Percentiles rank a stretch among this genome's conserved stretches.
Evolutionary conservation across 441 rosid species (phyloP).

Genomic region (Gossypium davidsonii): DNA sequence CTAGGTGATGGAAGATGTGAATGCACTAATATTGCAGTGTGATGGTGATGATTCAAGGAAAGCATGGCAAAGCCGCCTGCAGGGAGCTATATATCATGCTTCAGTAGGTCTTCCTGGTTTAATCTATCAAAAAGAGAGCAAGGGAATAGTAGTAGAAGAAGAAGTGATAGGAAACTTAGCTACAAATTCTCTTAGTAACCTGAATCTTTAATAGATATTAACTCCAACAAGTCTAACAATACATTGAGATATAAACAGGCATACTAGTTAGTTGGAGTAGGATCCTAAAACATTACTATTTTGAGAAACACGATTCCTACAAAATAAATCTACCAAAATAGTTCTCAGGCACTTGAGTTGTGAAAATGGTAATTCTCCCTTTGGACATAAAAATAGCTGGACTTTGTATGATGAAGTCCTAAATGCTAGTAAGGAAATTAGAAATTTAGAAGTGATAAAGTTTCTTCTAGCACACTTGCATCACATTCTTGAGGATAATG

Average conservation of each 20-base stretch:
- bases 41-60: conserved; percentile 69
- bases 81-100: conserved; percentile 83
- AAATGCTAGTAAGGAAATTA: conserved; percentile 1
- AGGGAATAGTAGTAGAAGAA: not conserved
- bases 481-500: not conserved
- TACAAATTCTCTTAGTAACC: not conserved
- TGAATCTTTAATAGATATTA: not conserved
- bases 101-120: conserved; percentile 46
- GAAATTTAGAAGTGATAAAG: not conserved
- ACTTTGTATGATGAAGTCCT: not conserved
- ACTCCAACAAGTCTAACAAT: not conserved
- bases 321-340: not conserved
- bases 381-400: not conserved
- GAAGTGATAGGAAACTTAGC: not conserved
- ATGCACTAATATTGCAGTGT: conserved; percentile 62
- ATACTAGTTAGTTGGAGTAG: not conserved
- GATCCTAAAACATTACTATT: not conserved
- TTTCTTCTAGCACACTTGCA: conserved; percentile 6
- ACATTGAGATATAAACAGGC: conserved; percentile 6
- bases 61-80: conserved; percentile 87
- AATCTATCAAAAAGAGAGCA: not conserved
- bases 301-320: not conserved
- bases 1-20: conserved; percentile 84
- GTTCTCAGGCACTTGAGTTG: not conserved
- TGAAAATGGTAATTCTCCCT: not conserved